Evolutionary conservation across 1,284 basidiomycete genomes (phyloP).

Genomic region (Volvariella volvacea): DNA sequence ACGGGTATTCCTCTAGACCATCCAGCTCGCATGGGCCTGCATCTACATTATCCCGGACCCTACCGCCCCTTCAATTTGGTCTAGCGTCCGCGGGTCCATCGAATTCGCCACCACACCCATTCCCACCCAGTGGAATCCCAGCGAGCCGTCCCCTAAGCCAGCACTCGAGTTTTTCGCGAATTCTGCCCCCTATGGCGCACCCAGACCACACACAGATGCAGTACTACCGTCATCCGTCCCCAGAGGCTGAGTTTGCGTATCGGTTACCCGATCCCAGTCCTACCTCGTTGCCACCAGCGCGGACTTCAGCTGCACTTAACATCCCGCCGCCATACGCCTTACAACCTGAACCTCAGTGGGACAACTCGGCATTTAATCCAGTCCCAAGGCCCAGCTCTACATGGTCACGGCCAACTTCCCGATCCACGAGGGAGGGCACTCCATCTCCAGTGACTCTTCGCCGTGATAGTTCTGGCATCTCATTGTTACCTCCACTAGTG

Average conservation of each 20-base stretch:
- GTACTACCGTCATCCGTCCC: conserved; percentile 21
- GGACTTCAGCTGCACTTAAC: background rate
- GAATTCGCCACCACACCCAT: conserved; percentile 6
- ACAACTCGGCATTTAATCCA: conserved; percentile 30
- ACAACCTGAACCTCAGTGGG: conserved; percentile 62
- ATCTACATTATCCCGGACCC: too few species aligned
- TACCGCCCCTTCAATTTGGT: too few species aligned
- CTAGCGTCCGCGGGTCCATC: too few species aligned
- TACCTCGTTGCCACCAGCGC: conserved; percentile 6
- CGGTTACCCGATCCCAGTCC: conserved; percentile 32
- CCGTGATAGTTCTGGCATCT: background rate
- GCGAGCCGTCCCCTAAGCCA: conserved; percentile 17
- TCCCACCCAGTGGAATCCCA: conserved; percentile 13
- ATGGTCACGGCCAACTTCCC: conserved; percentile 29
- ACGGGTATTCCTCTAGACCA: conserved; percentile 2
- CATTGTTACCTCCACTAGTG: conserved; percentile 2
- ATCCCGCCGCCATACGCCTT: conserved; percentile 58
- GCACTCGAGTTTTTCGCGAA: conserved; percentile 31
- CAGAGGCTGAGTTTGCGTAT: conserved; percentile 32
- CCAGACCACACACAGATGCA: conserved; percentile 8
- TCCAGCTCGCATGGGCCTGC: too few species aligned
- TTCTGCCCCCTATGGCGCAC: conserved; percentile 33
- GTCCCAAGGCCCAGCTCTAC: conserved; percentile 28
- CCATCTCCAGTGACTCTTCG: conserved; percentile 15
- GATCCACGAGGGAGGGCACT: conserved; percentile 18